Evolutionary conservation across 306 rosid genomes (phyloP), one percentile per base, ranked within the genome.

Genomic region (Prunus fruticosa): DNA sequence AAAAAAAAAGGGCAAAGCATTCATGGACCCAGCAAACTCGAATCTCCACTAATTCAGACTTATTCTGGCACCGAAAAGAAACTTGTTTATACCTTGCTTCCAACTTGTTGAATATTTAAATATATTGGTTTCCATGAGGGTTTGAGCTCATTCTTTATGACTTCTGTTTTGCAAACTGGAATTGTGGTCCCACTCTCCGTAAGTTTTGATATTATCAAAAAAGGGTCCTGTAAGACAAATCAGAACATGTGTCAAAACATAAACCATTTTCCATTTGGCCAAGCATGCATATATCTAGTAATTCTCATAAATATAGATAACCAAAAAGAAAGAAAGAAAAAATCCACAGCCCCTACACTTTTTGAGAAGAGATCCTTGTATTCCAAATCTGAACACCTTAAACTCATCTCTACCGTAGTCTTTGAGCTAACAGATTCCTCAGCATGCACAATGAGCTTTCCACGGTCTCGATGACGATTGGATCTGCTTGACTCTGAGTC

Each of bases 101-200:
- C 99, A 79, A 87, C 90, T 88, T 96, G 98, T 82, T 92, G 98
- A 79, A 89, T 85, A 88, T 87, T 96, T 85, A 96, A 82, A 88
- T 80, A 93, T 28, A 96, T 80, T 67, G 93, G 86, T 83, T 91
- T 96, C 99, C 98, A 96, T 34, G 70, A 47, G 19, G 99, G 99
- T 80, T 81, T 87, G 73, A 85, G 96, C 69, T 96, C 98, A 82
- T 91, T 92, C 84, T 96, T 96, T 78, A 88, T 69, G 67, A 88
- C 99, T 85, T 96, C 98, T 54, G 99, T 92, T 86, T 92, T 96
- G 91, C 97, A 92, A 79, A 96, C 82, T 64, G 96, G 98, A 87
- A 91, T 85, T 67, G 81, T 87, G 69, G 64, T 65, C 78, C 95
- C 96, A 83, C 83, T 85, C 73, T 93, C 99, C 54, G 76, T 88